Conservation (phyloP, 208 protist genomes). For the Trypanosoma platydactyli region DNA sequence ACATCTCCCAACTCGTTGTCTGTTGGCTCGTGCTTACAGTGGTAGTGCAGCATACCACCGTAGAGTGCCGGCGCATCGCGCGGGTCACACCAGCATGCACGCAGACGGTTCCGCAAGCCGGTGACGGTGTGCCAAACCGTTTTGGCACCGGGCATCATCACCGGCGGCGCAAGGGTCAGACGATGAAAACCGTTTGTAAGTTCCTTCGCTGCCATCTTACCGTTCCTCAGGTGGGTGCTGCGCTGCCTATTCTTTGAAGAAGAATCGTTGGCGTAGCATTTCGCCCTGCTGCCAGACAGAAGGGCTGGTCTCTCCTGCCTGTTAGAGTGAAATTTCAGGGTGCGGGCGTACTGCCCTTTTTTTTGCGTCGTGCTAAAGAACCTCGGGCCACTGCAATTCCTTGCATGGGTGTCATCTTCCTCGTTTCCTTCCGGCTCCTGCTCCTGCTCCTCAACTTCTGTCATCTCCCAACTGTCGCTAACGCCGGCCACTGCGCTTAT, state of each 20-base stretch:
- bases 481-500: neutral
- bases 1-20: conserved; percentile 23
- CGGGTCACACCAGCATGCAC: conserved; percentile 83
- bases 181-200: conserved; percentile 41
- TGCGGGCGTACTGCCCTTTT: too few relatives aligned
- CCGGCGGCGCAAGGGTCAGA: conserved; percentile 3
- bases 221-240: too few relatives aligned
- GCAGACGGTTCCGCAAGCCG: conserved; percentile 34
- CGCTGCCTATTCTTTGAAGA: too few relatives aligned
- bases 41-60: conserved; percentile 77
- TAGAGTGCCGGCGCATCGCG: conserved; percentile 48
- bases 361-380: too few relatives aligned
- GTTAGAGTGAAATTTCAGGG: too few relatives aligned
- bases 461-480: neutral
- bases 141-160: neutral
- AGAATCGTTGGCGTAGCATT: too few relatives aligned
- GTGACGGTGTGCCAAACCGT: conserved; percentile 22
- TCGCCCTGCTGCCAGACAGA: too few relatives aligned
- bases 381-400: neutral
- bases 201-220: conserved; percentile 14
- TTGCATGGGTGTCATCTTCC: neutral
- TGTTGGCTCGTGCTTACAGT: conserved; percentile 57
- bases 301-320: too few relatives aligned
- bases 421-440: neutral
- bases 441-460: neutral